These are phyloP conservation scores for Tarenaya hassleriana DNA, from an alignment of 345 rosid genomes.

Conservation along the genomic window DNA sequence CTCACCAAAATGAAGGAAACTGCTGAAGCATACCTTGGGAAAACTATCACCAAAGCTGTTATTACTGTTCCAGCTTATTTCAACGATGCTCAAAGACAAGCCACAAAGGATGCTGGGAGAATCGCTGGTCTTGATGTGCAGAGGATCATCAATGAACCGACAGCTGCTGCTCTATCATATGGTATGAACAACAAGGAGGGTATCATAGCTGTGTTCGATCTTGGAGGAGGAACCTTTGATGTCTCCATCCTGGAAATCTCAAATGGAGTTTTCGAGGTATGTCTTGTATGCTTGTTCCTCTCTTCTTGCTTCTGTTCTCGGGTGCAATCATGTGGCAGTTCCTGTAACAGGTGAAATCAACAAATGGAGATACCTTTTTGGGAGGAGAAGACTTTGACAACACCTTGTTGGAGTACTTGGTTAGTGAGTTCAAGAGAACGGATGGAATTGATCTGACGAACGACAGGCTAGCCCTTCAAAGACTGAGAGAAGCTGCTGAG, in stretches of 20 bases:
- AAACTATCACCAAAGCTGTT: slow-evolving; percentile 33
- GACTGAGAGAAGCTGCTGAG: slow-evolving; percentile 31
- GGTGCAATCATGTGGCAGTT: not conserved
- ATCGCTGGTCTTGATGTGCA: slow-evolving; percentile 39
- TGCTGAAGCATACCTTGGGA: slow-evolving; percentile 39
- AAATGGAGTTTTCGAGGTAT: slow-evolving; percentile 38
- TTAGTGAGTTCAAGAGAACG: slow-evolving; percentile 26
- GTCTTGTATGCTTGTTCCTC: not conserved
- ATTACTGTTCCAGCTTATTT: slow-evolving; percentile 42
- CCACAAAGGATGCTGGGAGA: slow-evolving; percentile 42
- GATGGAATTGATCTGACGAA: slow-evolving; percentile 26
- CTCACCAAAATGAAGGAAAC: slow-evolving; percentile 39
- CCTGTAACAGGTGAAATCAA: slow-evolving; percentile 36
- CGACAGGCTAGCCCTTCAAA: slow-evolving; percentile 28
- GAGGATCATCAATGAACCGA: slow-evolving; percentile 42
- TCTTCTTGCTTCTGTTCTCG: not conserved
- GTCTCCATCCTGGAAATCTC: slow-evolving; percentile 39
- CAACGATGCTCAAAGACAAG: slow-evolving; percentile 41
- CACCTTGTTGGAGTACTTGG: slow-evolving; percentile 30
- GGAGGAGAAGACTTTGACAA: slow-evolving; percentile 43
- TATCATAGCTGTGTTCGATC: slow-evolving; percentile 37
- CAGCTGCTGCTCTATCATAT: slow-evolving; percentile 40
- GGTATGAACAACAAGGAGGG: slow-evolving; percentile 41
- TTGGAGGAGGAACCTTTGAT: slow-evolving; percentile 41
- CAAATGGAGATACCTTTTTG: slow-evolving; percentile 42